Conservation (phyloP, 768 basidiomycete species). For the Leccinum imitatum region DNA sequence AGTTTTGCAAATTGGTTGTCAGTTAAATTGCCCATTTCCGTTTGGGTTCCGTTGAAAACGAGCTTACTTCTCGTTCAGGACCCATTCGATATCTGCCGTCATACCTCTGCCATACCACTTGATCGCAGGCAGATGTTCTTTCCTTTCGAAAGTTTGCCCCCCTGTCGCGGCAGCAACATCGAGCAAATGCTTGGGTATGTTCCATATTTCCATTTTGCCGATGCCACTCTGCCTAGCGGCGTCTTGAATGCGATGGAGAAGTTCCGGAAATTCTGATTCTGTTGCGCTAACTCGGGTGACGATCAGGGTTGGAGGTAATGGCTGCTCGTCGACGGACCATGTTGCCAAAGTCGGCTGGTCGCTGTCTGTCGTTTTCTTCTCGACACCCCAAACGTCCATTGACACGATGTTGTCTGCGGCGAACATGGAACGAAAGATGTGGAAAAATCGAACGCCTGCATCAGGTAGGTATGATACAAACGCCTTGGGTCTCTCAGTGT, state of each 20-base stretch:
- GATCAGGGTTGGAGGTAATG: slow-evolving; percentile 36
- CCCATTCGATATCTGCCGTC: slow-evolving; percentile 40
- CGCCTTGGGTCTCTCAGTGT: slow-evolving; percentile 14
- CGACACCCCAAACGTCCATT: slow-evolving; percentile 22
- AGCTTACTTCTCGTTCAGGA: slow-evolving; percentile 48
- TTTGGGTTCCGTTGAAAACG: not conserved
- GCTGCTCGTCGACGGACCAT: slow-evolving; percentile 43
- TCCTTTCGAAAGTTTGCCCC: slow-evolving; percentile 33
- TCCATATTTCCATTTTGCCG: slow-evolving; percentile 48
- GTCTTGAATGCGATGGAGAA: slow-evolving; percentile 37
- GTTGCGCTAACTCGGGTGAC: slow-evolving; percentile 43
- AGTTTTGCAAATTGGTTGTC: not conserved
- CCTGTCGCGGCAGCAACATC: slow-evolving; percentile 29
- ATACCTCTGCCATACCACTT: slow-evolving; percentile 49
- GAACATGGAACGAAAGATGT: slow-evolving; percentile 34
- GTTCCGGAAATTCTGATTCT: slow-evolving; percentile 31
- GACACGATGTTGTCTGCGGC: slow-evolving; percentile 12
- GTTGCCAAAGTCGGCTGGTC: slow-evolving; percentile 35
- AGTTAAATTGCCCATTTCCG: not conserved
- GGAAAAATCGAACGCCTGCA: slow-evolving; percentile 45
- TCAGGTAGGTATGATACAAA: slow-evolving; percentile 43
- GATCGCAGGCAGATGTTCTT: slow-evolving; percentile 43
- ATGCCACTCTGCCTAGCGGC: slow-evolving; percentile 37
- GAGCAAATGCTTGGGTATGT: slow-evolving; percentile 37
- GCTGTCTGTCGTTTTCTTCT: slow-evolving; percentile 5